Base-by-base conservation (phyloP, 1,284 basidiomycete species). In the Ustilago trichophora region DNA sequence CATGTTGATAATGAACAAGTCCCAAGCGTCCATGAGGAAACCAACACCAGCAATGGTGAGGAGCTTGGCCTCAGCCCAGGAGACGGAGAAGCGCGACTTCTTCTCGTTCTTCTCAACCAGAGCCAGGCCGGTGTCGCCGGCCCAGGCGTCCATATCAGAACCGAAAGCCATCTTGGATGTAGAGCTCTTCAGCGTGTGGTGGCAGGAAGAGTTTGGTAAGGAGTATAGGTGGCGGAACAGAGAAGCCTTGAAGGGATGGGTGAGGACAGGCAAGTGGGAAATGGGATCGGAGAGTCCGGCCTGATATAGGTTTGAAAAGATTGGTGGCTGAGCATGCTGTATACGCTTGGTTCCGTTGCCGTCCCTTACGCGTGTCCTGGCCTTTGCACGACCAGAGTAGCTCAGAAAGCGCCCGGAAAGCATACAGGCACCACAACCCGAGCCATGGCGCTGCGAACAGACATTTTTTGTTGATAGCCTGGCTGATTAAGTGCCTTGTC, bases 21-120 rank as follows among this genome's bases (percentile, higher is more conserved):
- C 76, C 64, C 75, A 77, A 22, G 73, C 73, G 53, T 77, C 76
- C 73, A 78, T 75, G 40, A 78, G 57, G 73, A 78, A 78, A 66
- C 76, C 76, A 27, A 76, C 76, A 73, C 75, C 75, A 26, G 76
- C 75, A 43, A 78, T 75, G 60, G 58, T 50, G 55, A 78, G 73
- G 6, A 78, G 67, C 64, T 78, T 78, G 41, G 62, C 54, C 60
- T 78, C 76, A 32, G 70, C 66, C 75, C 72, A 75, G 13, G 72
- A 68, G 47, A 78, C 51, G 51, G 66, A 50, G 38, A 75, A 57
- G 59, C 74, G 69, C 38, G 52, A 55, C 48, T 46, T 58, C 34
- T 56, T 66, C 49, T 75, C 54, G 24, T 49, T 35, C 62, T 54
- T 69, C 66, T 78, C 76, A 31, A 78, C 60, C 22, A 78, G 69